Conservation (phyloP, 768 basidiomycete species). For the Mycena olivaceomarginata region DNA sequence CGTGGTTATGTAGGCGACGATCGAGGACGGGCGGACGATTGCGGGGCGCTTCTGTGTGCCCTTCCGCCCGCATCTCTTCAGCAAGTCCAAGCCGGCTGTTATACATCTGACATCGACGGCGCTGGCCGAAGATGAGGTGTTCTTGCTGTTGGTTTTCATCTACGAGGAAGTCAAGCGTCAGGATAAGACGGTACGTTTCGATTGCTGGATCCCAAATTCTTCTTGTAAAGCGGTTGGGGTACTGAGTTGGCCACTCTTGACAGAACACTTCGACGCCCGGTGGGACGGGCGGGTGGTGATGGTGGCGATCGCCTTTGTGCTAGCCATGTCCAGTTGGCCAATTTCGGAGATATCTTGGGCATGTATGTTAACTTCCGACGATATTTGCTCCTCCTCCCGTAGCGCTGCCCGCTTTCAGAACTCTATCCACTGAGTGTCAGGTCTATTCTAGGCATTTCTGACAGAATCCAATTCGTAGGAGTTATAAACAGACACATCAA, state of each 20-base stretch:
- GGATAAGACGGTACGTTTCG: slow-evolving; percentile 55
- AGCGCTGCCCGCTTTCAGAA: background rate
- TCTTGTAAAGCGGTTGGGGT: background rate
- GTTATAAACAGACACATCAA: background rate
- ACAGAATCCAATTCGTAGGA: background rate
- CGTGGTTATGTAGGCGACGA: slow-evolving; percentile 39
- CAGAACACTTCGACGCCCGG: slow-evolving; percentile 29
- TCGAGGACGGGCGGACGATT: slow-evolving; percentile 34
- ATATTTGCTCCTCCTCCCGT: too few species aligned
- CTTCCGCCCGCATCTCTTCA: slow-evolving; percentile 68
- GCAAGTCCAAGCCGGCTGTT: slow-evolving; percentile 61
- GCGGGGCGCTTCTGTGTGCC: slow-evolving; percentile 63
- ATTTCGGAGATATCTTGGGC: background rate
- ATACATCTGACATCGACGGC: slow-evolving; percentile 62
- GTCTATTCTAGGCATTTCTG: background rate
- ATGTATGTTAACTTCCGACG: background rate
- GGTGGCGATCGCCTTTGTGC: background rate
- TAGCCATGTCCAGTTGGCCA: background rate
- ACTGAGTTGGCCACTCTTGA: background rate
- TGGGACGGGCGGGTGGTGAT: slow-evolving; percentile 32
- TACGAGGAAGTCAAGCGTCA: slow-evolving; percentile 60
- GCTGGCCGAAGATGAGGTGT: slow-evolving; percentile 61
- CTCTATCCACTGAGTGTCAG: background rate
- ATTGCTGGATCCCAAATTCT: background rate
- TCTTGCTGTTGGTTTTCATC: slow-evolving; percentile 59